phyloP scores from a whole-genome alignment of 768 basidiomycete genomes.

The Hygrophoropsis aurantiaca region DNA sequence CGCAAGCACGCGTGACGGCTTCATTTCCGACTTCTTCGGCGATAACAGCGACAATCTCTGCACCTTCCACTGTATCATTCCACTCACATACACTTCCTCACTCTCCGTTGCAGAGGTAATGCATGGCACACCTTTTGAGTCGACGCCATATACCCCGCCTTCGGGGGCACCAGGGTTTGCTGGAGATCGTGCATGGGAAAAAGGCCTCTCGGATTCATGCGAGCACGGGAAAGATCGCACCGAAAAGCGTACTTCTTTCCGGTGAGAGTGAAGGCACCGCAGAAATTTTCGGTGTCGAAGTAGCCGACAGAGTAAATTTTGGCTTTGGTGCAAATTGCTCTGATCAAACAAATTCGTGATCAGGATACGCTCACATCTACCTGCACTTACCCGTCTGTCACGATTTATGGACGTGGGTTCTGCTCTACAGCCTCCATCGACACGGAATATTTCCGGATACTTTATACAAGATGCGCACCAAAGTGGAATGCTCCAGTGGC shows the following conservation, averaged over 20 bases:
- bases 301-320: slow-evolving; percentile 61
- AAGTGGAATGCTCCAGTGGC: slow-evolving; percentile 22
- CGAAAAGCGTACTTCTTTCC: slow-evolving; percentile 44
- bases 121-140: slow-evolving; percentile 53
- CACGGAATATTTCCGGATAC: slow-evolving; percentile 93
- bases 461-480: slow-evolving; percentile 62
- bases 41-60: background rate
- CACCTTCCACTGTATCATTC: background rate
- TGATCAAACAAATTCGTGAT: no score
- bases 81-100: slow-evolving; percentile 11
- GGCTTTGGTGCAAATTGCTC: no score
- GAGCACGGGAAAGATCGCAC: slow-evolving; percentile 38
- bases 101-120: slow-evolving; percentile 22
- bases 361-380: slow-evolving; percentile 72
- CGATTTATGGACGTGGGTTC: slow-evolving; percentile 71
- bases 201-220: slow-evolving; percentile 53
- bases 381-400: slow-evolving; percentile 71
- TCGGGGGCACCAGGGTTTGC: slow-evolving; percentile 77
- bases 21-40: background rate
- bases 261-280: slow-evolving; percentile 59
- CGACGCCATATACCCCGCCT: slow-evolving; percentile 45
- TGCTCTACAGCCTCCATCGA: slow-evolving; percentile 90
- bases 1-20: slow-evolving; percentile 14
- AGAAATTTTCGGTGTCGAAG: slow-evolving; percentile 46
- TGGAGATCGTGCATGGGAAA: slow-evolving; percentile 70